A percentile compares a stretch with the other conserved stretches of the same genome.
phyloP scores from a whole-genome alignment of 345 rosid species.

The Syzygium oleosum region DNA sequence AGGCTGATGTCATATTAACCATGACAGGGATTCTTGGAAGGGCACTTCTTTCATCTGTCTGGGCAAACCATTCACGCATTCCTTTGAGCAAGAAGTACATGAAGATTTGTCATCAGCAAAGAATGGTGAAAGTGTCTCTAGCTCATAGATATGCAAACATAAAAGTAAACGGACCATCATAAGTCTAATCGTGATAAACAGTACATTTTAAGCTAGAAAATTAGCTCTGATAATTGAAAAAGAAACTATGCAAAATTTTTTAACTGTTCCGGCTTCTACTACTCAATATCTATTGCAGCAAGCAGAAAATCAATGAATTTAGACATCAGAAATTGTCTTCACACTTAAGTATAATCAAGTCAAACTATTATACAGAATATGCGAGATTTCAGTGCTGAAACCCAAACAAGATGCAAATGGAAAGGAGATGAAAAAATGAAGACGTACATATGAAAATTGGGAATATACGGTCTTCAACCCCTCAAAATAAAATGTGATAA shows the following conservation, averaged over 20 bases:
- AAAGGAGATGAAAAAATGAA: background rate
- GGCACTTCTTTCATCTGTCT: constrained; percentile 89
- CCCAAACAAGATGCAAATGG: background rate
- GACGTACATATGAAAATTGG: background rate
- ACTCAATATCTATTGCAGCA: background rate
- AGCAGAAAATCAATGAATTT: background rate
- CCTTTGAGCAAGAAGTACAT: constrained; percentile 28
- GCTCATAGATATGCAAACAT: background rate
- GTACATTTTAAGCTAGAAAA: background rate
- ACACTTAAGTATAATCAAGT: background rate
- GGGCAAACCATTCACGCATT: constrained; percentile 93
- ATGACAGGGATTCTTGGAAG: constrained; percentile 92
- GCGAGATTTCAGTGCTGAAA: background rate
- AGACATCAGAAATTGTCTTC: background rate
- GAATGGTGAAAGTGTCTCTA: background rate
- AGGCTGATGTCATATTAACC: constrained; percentile 90
- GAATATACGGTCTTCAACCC: background rate
- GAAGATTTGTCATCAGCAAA: background rate
- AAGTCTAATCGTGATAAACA: background rate
- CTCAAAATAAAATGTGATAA: background rate
- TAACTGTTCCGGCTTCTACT: background rate
- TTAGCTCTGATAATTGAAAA: background rate
- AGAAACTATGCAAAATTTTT: background rate
- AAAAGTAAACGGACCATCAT: background rate
- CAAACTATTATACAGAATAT: background rate